These are phyloP conservation scores for Phytophthora pluvialis DNA, from an alignment of 352 stramenopile genomes.

Conservation along the genomic window DNA sequence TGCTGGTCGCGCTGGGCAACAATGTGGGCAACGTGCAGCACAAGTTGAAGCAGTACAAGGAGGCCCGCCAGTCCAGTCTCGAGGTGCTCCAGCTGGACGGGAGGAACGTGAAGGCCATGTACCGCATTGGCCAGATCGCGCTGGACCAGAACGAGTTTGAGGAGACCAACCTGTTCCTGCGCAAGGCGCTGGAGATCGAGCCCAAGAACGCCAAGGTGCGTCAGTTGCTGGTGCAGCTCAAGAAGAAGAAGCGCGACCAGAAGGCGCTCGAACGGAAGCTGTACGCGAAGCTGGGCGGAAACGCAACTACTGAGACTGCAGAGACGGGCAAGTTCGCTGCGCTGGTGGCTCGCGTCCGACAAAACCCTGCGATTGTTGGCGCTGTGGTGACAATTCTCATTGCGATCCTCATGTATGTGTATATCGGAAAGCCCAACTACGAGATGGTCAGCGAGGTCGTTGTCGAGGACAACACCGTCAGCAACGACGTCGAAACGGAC, in stretches of 20 bases:
- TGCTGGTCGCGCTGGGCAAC: conserved; percentile 81
- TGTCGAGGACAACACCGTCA: neutral
- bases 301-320: conserved; percentile 17
- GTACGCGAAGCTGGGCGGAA: conserved; percentile 66
- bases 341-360: conserved; percentile 36
- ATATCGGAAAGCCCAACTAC: conserved; percentile 63
- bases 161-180: conserved; percentile 61
- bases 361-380: conserved; percentile 46
- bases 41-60: conserved; percentile 75
- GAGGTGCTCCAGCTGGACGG: conserved; percentile 81
- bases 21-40: conserved; percentile 88
- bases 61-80: conserved; percentile 76
- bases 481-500: conserved; percentile 10
- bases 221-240: conserved; percentile 64
- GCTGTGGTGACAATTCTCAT: conserved; percentile 56
- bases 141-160: conserved; percentile 79
- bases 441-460: conserved; percentile 29
- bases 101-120: conserved; percentile 83
- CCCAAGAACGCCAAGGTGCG: conserved; percentile 73
- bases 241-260: conserved; percentile 73
- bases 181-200: conserved; percentile 69
- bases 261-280: conserved; percentile 68
- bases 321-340: conserved; percentile 13
- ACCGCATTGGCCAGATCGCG: conserved; percentile 72
- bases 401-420: conserved; percentile 67